Base-by-base conservation (phyloP, 2,329 filamentous ascomycete genomes). In the Pseudocercospora vitis region DNA sequence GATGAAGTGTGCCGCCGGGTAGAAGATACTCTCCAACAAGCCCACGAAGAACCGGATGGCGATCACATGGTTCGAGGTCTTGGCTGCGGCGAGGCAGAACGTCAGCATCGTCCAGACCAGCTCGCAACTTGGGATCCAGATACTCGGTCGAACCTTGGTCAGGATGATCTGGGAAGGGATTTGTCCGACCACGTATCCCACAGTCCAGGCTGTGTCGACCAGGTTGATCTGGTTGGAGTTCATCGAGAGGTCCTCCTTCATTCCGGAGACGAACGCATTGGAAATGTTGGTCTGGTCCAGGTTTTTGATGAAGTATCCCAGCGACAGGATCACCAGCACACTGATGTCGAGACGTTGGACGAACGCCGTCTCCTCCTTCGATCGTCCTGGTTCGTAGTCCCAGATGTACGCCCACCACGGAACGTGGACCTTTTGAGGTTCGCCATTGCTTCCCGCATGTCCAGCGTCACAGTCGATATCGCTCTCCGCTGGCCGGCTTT, bases 201-300 rank as follows among this genome's bases (percentile, higher is more conserved):
- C 75, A 0, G 80, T 84, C 74, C 82, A 86, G 23, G 75, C 77
- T 0, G 80, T 77, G 47, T 81, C 73, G 69, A 79, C 77, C 49
- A 77, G 78, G 48, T 83, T 82, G 26, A 83, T 70, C 51, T 84
- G 70, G 57, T 83, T 83, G 1, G 74, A 73, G 40, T 78, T 75
- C 16, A 83, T 66, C 1, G 70, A 63, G 0, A 83, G 67, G 49
- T 82, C 80, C 59, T 81, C 77, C 63, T 81, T 72, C 75, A 77
- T 78, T 26, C 75, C 75, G 18, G 72, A 76, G 3, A 77, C 73
- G 56, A 74, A 78, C 6, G 75, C 72, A 65, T 75, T 76, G 57
- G 72, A 75, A 44, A 67, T 65, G 50, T 67, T 26, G 11, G 39
- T 44, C 39, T 67, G 62, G 21, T 66, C 63, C 71, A 79, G 65